Percentiles rank a stretch among this genome's conserved stretches.
These are phyloP conservation scores for Pelargonium cotyledonis DNA, from an alignment of 441 rosid species.

Conservation along the genomic window DNA sequence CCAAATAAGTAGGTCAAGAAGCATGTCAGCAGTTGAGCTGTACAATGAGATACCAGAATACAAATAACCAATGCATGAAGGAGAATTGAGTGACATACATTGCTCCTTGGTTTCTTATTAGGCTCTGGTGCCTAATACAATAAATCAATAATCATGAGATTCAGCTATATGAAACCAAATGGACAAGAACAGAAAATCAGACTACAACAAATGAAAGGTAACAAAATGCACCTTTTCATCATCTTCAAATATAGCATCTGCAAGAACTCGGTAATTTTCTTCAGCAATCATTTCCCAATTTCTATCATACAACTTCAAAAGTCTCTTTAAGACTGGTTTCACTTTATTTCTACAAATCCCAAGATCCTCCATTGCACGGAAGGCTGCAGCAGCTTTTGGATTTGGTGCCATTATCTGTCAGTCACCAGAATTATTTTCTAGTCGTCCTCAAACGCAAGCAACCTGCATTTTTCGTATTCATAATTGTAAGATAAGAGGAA, in stretches of 20 bases:
- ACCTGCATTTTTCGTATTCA: slow-evolving; percentile 8
- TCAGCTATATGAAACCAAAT: slow-evolving; percentile 4
- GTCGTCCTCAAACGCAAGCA: slow-evolving; percentile 8
- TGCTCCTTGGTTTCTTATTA: slow-evolving; percentile 15
- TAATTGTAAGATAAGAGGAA: background rate
- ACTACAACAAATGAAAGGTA: slow-evolving; percentile 7
- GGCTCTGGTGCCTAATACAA: slow-evolving; percentile 34
- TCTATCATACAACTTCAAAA: slow-evolving; percentile 53
- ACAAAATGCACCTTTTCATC: slow-evolving; percentile 57
- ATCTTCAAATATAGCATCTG: slow-evolving; percentile 78
- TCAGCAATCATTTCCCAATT: slow-evolving; percentile 76
- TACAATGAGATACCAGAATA: slow-evolving; percentile 8
- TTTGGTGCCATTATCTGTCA: slow-evolving; percentile 46
- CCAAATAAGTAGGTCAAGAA: slow-evolving; percentile 19
- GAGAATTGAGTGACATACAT: slow-evolving; percentile 29
- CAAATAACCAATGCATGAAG: slow-evolving; percentile 11
- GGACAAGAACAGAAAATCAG: background rate
- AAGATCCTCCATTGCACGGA: slow-evolving; percentile 53
- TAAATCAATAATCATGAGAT: slow-evolving; percentile 1
- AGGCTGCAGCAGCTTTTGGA: slow-evolving; percentile 47
- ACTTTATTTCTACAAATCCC: slow-evolving; percentile 46
- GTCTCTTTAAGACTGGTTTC: slow-evolving; percentile 67
- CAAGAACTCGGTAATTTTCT: slow-evolving; percentile 77
- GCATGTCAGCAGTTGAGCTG: slow-evolving; percentile 7
- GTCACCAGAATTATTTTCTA: slow-evolving; percentile 7